Evolutionary conservation across 148 eudicot species (phyloP).

Genomic region (Rhododendron griersonianum): DNA sequence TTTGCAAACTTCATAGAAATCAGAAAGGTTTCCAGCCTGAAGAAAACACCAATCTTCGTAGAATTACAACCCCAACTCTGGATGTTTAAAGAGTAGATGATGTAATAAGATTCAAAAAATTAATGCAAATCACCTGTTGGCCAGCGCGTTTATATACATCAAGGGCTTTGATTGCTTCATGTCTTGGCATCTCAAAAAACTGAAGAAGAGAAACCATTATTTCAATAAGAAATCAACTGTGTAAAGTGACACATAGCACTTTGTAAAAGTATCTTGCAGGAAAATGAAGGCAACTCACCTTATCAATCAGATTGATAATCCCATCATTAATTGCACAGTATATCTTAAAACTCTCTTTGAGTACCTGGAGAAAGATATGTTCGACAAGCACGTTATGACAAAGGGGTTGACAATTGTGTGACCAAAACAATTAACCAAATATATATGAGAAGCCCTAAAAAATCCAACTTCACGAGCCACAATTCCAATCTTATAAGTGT

Average conservation of each 20-base stretch:
- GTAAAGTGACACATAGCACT: background rate
- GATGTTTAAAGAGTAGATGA: background rate
- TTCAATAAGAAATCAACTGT: background rate
- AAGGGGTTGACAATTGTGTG: background rate
- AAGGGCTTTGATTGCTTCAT: slow-evolving; percentile 91
- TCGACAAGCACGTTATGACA: background rate
- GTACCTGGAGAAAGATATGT: slow-evolving; percentile 50
- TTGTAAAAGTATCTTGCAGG: background rate
- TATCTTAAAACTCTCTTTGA: slow-evolving; percentile 95
- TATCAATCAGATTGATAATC: slow-evolving; percentile 86
- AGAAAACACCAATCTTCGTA: slow-evolving; percentile 10
- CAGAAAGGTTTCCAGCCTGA: slow-evolving; percentile 86
- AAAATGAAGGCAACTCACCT: slow-evolving; percentile 40
- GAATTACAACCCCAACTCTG: background rate
- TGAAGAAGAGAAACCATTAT: slow-evolving; percentile 20
- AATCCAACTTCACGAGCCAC: background rate
- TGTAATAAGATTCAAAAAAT: background rate
- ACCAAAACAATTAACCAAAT: background rate
- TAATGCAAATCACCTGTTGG: slow-evolving; percentile 62
- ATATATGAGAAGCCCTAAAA: background rate
- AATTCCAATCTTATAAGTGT: background rate
- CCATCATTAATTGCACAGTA: slow-evolving; percentile 98
- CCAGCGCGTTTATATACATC: slow-evolving; percentile 94
- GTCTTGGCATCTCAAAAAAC: slow-evolving; percentile 99
- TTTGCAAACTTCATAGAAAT: slow-evolving; percentile 92